Evolutionary conservation across 495 filamentous ascomycete species (phyloP), one percentile per base, ranked within the genome.

Genomic region (Penicillium goetzii): DNA sequence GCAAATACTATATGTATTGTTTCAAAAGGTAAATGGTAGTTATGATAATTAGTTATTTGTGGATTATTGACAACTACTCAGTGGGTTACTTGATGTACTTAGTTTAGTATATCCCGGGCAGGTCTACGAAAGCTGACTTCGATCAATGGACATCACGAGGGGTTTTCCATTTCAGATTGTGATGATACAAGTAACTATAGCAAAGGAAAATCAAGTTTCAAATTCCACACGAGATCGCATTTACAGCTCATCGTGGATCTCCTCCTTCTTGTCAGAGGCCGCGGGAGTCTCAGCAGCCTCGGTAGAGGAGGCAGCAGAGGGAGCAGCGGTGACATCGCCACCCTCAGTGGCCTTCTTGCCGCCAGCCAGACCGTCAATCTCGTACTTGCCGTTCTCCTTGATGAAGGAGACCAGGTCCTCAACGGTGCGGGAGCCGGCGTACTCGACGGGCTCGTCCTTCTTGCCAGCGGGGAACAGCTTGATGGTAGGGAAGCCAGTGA

Each of bases 401-500:
- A 99, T 85, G 82, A 99, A 99, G 68, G 88, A 85, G 70, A 92
- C 92, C 50, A 99, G 87, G 69, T 98, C 95, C 78, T 99, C 94
- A 57, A 97, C 84, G 51, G 92, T 96, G 72, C 95, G 92, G 47
- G 90, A 86, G 64, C 95, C 95, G 56, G 83, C 81, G 85, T 97
- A 99, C 68, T 90, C 91, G 68, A 97, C 81, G 21, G 95, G 90
- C 64, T 88, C 78, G 68, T 84, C 83, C 86, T 99, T 99, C 74
- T 85, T 81, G 63, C 93, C 93, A 59, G 96, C 95, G 61, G 92
- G 88, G 89, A 87, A 99, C 40, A 99, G 85, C 86, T 97, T 99
- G 86, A 99, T 98, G 74, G 95, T 99, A 32, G 95, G 95, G 91
- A 99, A 99, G 58, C 95, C 95, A 74, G 90, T 87, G 76, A 99